These are phyloP conservation scores for Lentinula novae-zelandiae DNA, from an alignment of 1,284 basidiomycete genomes.

Conservation along the genomic window DNA sequence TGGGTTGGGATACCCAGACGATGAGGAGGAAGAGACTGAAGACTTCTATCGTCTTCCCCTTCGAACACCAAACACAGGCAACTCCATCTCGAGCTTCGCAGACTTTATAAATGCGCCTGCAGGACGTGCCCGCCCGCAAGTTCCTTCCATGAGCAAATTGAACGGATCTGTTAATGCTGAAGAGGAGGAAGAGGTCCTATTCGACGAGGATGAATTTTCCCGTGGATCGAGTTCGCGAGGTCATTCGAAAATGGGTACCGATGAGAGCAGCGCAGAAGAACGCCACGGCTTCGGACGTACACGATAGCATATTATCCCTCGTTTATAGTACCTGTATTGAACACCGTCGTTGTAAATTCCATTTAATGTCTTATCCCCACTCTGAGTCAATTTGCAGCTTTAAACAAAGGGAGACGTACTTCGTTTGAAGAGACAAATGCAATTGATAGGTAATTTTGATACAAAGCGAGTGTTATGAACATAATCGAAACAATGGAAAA, in stretches of 20 bases:
- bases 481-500: neutral
- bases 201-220: slow-evolving; percentile 50
- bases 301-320: neutral
- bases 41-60: slow-evolving; percentile 65
- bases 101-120: slow-evolving; percentile 55
- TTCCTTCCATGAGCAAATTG: slow-evolving; percentile 16
- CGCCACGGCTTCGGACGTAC: neutral
- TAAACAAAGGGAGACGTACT: neutral
- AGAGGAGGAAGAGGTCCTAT: slow-evolving; percentile 49
- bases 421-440: neutral
- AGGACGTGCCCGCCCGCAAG: slow-evolving; percentile 21
- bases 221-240: slow-evolving; percentile 35
- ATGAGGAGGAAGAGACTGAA: slow-evolving; percentile 56
- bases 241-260: slow-evolving; percentile 38
- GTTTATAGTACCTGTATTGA: slow-evolving; percentile 7
- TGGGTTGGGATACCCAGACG: slow-evolving; percentile 40
- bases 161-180: slow-evolving; percentile 24
- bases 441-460: neutral
- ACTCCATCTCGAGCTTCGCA: slow-evolving; percentile 45
- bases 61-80: slow-evolving; percentile 33
- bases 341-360: neutral
- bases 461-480: slow-evolving; percentile 1
- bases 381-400: neutral
- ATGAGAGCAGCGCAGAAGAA: slow-evolving; percentile 33
- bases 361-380: neutral